These are phyloP conservation scores for Sphagnum tenellum DNA, from an alignment of 225 moss, liverwort and hornwort species.

Conservation along the genomic window DNA sequence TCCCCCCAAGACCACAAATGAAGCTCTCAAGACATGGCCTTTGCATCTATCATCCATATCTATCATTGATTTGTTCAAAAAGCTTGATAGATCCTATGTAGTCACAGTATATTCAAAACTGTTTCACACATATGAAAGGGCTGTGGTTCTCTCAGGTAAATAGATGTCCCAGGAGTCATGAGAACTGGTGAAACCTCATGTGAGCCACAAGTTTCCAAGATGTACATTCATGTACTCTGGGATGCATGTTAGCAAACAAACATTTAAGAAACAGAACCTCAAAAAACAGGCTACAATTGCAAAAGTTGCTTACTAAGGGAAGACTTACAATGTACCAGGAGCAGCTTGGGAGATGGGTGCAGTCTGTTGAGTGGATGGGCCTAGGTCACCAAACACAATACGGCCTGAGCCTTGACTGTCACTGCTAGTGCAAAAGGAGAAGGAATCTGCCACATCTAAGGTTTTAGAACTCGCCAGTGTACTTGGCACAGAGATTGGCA, in stretches of 20 bases:
- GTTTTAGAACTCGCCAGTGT: constrained; percentile 35
- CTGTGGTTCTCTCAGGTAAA: not conserved
- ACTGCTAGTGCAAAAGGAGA: constrained; percentile 62
- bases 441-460: constrained; percentile 55
- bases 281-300: too few species aligned
- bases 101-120: not conserved
- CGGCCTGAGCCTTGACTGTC: constrained; percentile 32
- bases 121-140: not conserved
- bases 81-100: too few species aligned
- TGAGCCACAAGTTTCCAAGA: too few species aligned
- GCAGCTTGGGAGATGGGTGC: constrained; percentile 30
- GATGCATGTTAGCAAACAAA: too few species aligned
- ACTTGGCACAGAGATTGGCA: constrained; percentile 55
- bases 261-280: too few species aligned
- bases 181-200: not conserved
- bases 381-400: constrained; percentile 76
- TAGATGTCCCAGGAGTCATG: not conserved
- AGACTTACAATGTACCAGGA: constrained; percentile 28
- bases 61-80: too few species aligned
- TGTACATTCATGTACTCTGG: too few species aligned
- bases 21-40: too few species aligned
- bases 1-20: not conserved
- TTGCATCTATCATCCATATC: too few species aligned
- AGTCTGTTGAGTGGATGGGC: constrained; percentile 27
- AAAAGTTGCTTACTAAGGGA: too few species aligned